Evolutionary conservation across 2,329 filamentous ascomycete genomes (phyloP), one percentile per base, ranked within the genome.

Genomic region (Coniochaeta prunicola): DNA sequence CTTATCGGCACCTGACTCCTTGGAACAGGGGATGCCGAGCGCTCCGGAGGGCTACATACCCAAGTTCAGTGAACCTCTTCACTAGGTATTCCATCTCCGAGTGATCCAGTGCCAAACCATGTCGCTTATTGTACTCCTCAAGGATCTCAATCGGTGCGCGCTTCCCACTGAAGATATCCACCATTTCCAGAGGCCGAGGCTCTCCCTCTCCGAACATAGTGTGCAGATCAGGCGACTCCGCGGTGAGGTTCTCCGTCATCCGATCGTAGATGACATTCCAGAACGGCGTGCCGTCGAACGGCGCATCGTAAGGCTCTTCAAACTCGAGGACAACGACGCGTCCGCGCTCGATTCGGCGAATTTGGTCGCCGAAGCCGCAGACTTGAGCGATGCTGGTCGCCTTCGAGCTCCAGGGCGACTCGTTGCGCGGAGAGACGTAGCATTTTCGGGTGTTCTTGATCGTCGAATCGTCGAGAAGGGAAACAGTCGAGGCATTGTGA

Each of bases 361-460:
- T 81, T 57, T 84, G 74, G 45, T 82, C 77, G 65, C 86, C 84
- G 60, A 97, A 78, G 28, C 90, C 92, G 71, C 93, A 97, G 33
- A 97, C 93, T 64, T 94, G 87, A 58, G 93, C 89, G 71, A 97
- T 97, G 71, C 87, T 93, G 53, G 93, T 96, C 30, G 92, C 93
- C 74, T 97, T 92, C 59, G 92, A 96, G 75, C 92, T 97, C 94
- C 94, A 99, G 70, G 94, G 94, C 42, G 92, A 97, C 65, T 96
- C 92, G 67, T 90, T 89, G 64, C 93, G 85, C 21, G 93, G 93
- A 80, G 74, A 48, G 79, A 77, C 60, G 78, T 72, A 57, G 79
- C 76, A 60, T 83, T 80, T 62, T 68, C 45, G 45, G 6, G 45
- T 17, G 7, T 9, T 38, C 15, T 38, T 21, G 45, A 50, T 8